Base-by-base conservation (phyloP, 768 basidiomycete species). In the Daedaleopsis nitida region DNA sequence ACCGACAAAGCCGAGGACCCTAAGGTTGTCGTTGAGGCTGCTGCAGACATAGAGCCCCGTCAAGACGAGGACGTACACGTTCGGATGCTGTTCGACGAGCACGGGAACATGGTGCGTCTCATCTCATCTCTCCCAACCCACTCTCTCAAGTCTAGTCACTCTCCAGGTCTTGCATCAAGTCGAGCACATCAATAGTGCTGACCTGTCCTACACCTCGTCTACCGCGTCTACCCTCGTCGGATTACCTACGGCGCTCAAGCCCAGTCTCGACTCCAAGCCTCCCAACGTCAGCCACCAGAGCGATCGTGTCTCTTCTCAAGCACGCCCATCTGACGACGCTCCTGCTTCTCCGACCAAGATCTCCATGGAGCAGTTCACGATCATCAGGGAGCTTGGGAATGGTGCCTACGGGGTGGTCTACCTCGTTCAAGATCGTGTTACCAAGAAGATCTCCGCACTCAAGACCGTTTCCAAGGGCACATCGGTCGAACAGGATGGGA, bases 401-500 rank as follows among this genome's bases (percentile, higher is more conserved):
- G 69, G 69, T 21, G 59, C 55, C 2, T 64, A 57, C 13, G 69
- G 67, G 7, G 16, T 47, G 21, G 69, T 70, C 21, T 65, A 56
- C 47, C 63, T 65, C 27, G 69, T 68, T n/a, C 52, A 66, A 44
- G 61, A 70, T 57, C 42, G 32, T 24, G 21, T 56, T 2, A 56
- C 49, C 19, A 21, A 37, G 27, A 51, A 23, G 48, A 54, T 32
- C 74, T 98, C 97, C 77, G 81, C 88, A 65, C 97, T 66, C 94
- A 98, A 98, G 77, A 91, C 92, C 27, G 76, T 97, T 72, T 88
- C 89, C 75, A 98, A 98, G 79, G n/a, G n/a, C n/a, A n/a, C n/a
- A n/a, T n/a, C 89, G 88, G 52, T 96, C 96, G 96, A 83, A 98
- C 73, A 95, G 96, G 76, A 96, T 95, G 96, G 98, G 71, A 5